Base-by-base conservation (phyloP, 768 basidiomycete genomes). In the Phaffia australis region DNA sequence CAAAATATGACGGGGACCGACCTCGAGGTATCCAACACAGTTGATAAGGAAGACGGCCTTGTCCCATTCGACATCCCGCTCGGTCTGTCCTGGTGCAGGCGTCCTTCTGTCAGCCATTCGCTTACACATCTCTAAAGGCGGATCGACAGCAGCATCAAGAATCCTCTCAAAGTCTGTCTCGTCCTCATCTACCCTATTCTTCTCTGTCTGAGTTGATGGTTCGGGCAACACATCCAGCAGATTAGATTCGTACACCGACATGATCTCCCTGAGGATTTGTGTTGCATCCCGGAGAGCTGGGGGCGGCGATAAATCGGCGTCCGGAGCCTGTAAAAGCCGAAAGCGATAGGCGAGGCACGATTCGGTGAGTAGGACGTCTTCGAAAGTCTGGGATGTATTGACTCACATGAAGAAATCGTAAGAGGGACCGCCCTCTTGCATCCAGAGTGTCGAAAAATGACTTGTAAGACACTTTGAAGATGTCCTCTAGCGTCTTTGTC, bases 391-490 rank as follows among this genome's bases (percentile, higher is more conserved):
- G 7, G 2, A 16, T 16, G 47, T 19, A 25, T 9, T 29, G 14
- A 73, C 79, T 68, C 58, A 80, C 80, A 67, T 80, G 79, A 30
- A 81, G 72, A 73, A 80, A 81, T 1, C 80, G 78, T 3, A 81
- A 72, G 3, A 82, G 71, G 47, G 76, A 83, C 35, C 87, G 83
- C 1, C 89, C 88, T 76, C 91, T 90, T 0, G 85, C 81, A 64
- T 88, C 87, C 56, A 98, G 85, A 2, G 89, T 85, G 57, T 89
- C 88, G 69, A 88, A 87, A 76, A 98, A 99, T 16, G 87, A 83
- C 57, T 84, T 82, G 76, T 89, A 88, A 1, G 92, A 84, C 19
- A 84, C 78, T 3, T 85, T 84, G 16, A 88, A 88, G 64, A 93
- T 85, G 70, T 95, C 90, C 69, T 84, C 79, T 32, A 98, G 79